Evolutionary conservation across 73 alveolate genomes (phyloP), one percentile per base, ranked within the genome.

Genomic region (Stentor roeselii): DNA sequence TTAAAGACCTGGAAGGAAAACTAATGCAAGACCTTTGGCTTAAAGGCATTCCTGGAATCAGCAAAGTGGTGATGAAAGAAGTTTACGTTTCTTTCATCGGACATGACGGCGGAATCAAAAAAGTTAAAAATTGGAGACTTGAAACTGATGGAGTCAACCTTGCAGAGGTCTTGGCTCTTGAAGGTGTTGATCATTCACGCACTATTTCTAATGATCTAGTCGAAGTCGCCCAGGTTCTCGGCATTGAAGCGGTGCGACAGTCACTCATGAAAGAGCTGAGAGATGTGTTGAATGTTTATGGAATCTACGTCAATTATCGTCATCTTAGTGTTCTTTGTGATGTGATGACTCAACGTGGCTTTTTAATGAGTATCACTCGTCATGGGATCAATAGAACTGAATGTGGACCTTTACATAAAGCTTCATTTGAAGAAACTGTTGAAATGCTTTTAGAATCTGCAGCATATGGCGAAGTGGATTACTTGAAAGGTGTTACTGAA

Each of bases 391-490:
- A 97, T 80, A 95, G 98, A 85, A 93, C 95, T 60, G 98, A 96
- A 82, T 84, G 93, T 78, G 99, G 99, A 21, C 99, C 99, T 36
- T 90, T 84, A 78, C 60, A 78, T 83, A 92, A 90, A 32, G 84
- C 93, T 60, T 89, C 98, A 15, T 98, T 98, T 75, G 99, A 98
- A 88, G 99, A 98, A 90, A 98, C 99, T 14, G 99, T 98, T 2
- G 99, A 98, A 90, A 98, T 98, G 37, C 90, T 98, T 84, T 89
- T 97, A 78, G 99, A 98, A 86, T 99, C 99, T 0, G 99, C 99
- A 11, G 95, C 96, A 34, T 97, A 94, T 90, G 93, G 97, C 30
- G 99, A 95, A 90, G 90, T 80, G 38, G 99, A 98, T 88, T 88
- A 86, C 27, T 88, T 96, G 35, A 94, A 76, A 86, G 99, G 99